phyloP scores from a whole-genome alignment of 2,329 filamentous ascomycete genomes.

The Arachnomyces sp. region DNA sequence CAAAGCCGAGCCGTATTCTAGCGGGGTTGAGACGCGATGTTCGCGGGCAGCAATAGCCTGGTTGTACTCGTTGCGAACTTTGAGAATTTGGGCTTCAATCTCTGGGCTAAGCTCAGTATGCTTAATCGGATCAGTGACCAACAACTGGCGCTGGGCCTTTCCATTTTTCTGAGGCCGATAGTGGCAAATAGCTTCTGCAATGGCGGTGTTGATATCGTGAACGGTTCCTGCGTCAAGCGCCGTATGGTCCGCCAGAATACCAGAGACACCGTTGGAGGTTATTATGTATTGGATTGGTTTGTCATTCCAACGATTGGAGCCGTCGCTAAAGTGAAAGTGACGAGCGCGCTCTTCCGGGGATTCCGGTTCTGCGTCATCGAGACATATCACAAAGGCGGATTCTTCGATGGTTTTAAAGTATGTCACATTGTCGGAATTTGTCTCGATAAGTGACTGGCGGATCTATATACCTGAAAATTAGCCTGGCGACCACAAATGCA shows the following conservation, averaged over 20 bases:
- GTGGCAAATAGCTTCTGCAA: conserved; percentile 2
- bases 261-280: conserved; percentile 17
- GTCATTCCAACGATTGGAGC: conserved; percentile 23
- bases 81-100: background rate
- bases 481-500: too few species aligned
- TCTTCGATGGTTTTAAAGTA: conserved; percentile 17
- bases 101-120: background rate
- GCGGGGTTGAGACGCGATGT: background rate
- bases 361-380: conserved; percentile 17
- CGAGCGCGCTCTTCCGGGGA: conserved; percentile 9
- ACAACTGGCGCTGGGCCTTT: background rate
- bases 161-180: background rate
- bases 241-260: conserved; percentile 6
- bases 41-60: background rate
- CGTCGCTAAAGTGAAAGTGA: conserved; percentile 9
- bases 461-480: too few species aligned
- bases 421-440: conserved; percentile 10
- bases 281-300: conserved; percentile 19
- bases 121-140: background rate
- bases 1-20: conserved; percentile 1
- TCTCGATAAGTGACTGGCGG: conserved; percentile 5
- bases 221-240: conserved; percentile 6
- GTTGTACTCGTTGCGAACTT: background rate
- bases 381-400: conserved; percentile 17
- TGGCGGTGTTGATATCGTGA: conserved; percentile 2